Base-by-base conservation (phyloP, 495 filamentous ascomycete species). In the Hypoxylon trugodes region DNA sequence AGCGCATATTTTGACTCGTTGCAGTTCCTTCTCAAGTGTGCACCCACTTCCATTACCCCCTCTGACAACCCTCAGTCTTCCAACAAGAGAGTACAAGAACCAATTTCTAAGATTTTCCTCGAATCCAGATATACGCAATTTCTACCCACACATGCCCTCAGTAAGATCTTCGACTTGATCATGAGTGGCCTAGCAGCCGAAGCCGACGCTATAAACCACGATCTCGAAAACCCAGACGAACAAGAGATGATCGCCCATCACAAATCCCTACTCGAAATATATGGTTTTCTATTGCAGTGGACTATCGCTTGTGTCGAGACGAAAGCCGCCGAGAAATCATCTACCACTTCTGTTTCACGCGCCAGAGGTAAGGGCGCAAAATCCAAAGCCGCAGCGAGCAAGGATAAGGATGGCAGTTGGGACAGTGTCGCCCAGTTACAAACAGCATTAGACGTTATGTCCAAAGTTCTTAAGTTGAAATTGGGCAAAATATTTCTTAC, bases 11-110 rank as follows among this genome's bases (percentile, higher is more conserved):
- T 97, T 75, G 96, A 99, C 78, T 94, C 94, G 33, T 76, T 99
- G 48, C 93, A 97, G 69, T 96, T 96, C 71, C 79, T 99, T 32
- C 81, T 99, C 77, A 98, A 98, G 95, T 98, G 88, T 82, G 91
- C 86, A 72, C 85, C 86, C 80, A 85, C 78, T 74, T 86, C 81
- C 77, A 79, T 78, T 77, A 69, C 63, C 63, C 28, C 67, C 54
- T 68, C 51, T 59, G 58, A 62, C 47, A 9, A 83, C 69, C 72
- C 26, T 36, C 26, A 55, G 22, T 36, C 55, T 59, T 48, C 61
- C 38, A 43, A 21, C 36, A 41, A 54, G 45, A 64, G 15, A 32
- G 19, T 53, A 9, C 60, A 47, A 54, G 73, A 76, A 63, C 73
- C 65, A 33, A 51, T 74, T 77, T 81, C 86, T 90, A 80, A 88